These are phyloP conservation scores for Magnaporthales sp. DNA, from an alignment of 2,329 filamentous ascomycete species.

Conservation along the genomic window DNA sequence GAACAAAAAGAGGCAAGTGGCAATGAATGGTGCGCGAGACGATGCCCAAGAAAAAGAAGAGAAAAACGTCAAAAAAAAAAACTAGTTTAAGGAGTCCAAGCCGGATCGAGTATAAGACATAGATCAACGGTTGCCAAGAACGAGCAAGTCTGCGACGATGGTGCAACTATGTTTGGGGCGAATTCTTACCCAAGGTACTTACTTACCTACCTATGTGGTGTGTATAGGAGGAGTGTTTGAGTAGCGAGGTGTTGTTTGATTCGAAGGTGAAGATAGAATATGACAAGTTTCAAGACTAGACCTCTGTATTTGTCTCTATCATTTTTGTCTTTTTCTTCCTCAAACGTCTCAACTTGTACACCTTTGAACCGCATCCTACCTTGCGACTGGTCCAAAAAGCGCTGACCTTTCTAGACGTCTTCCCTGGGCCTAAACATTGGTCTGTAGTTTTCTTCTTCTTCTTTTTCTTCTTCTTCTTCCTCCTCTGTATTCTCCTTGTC, in stretches of 20 bases:
- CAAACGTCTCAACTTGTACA: not conserved
- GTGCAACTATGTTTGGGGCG: not conserved
- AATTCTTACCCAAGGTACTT: not conserved
- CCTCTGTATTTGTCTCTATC: conserved; percentile 1
- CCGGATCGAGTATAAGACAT: too few species aligned
- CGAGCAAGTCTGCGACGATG: not conserved
- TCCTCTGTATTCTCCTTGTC: too few species aligned
- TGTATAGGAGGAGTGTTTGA: not conserved
- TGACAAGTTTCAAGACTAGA: not conserved
- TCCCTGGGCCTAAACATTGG: too few species aligned
- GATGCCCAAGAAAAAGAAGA: not conserved
- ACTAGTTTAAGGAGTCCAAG: not conserved
- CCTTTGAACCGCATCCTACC: too few species aligned
- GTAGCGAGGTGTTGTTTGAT: not conserved
- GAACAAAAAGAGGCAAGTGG: not conserved
- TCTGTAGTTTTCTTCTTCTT: conserved; percentile 3
- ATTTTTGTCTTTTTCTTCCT: conserved; percentile 1
- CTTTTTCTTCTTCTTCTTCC: too few species aligned
- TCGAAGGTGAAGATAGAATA: not conserved
- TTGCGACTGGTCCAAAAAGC: too few species aligned
- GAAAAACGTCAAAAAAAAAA: not conserved
- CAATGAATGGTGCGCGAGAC: not conserved
- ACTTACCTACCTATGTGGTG: not conserved
- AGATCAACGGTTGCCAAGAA: not conserved
- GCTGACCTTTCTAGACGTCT: too few species aligned